Evolutionary conservation across 306 rosid genomes (phyloP).

Genomic region (Astragalus glycyphyllos): DNA sequence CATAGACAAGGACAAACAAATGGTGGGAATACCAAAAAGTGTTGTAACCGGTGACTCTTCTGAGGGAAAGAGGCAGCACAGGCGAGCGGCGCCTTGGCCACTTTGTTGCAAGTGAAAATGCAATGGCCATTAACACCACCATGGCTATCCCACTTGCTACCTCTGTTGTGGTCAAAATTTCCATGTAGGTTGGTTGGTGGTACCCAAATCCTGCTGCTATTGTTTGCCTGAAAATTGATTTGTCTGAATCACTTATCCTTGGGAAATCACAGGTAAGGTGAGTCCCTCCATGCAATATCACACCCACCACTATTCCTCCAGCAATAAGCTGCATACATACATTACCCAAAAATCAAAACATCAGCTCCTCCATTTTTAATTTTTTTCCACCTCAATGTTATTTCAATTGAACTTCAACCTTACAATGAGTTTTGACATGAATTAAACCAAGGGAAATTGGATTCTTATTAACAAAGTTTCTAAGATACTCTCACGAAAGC

Average conservation of each 20-base stretch:
- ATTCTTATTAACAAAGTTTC: no score
- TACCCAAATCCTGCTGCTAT: slow-evolving; percentile 66
- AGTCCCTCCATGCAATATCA: slow-evolving; percentile 82
- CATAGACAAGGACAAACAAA: slow-evolving; percentile 82
- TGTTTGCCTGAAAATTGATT: slow-evolving; percentile 61
- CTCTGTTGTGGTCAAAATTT: slow-evolving; percentile 74
- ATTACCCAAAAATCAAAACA: slow-evolving; percentile 6
- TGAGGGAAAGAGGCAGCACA: slow-evolving; percentile 61
- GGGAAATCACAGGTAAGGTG: slow-evolving; percentile 96
- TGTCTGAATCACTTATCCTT: slow-evolving; percentile 67
- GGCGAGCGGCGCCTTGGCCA: slow-evolving; percentile 80
- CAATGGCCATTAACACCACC: slow-evolving; percentile 74
- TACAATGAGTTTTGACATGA: no score
- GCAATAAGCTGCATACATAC: slow-evolving; percentile 64
- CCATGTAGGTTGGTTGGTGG: slow-evolving; percentile 73
- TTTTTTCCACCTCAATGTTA: background rate
- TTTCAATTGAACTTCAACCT: no score
- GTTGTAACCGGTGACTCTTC: slow-evolving; percentile 77
- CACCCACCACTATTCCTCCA: slow-evolving; percentile 82
- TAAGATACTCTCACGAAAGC: no score
- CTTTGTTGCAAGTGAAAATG: slow-evolving; percentile 79
- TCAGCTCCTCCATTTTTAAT: background rate
- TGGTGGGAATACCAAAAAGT: slow-evolving; percentile 96
- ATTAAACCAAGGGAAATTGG: no score
- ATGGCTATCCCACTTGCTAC: slow-evolving; percentile 70